Percentiles rank a stretch among this genome's conserved stretches.
phyloP scores from a whole-genome alignment of 768 basidiomycete genomes.

The Clitopilus passeckerianus region DNA sequence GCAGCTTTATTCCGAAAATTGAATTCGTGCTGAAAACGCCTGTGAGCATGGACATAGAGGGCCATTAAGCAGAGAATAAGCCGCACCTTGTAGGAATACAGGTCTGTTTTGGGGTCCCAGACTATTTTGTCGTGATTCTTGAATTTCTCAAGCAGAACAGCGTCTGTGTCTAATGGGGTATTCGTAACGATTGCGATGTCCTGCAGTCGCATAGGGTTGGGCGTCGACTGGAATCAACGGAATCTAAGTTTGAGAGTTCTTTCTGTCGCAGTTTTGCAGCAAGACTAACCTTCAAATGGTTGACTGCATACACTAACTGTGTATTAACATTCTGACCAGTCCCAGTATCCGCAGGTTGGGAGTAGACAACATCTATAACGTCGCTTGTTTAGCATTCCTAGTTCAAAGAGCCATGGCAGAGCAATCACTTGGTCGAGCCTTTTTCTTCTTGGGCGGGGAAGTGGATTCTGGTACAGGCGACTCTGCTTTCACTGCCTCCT shows the following conservation, averaged over 20 bases:
- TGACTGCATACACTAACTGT: conserved; percentile 80
- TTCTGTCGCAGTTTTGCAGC: conserved; percentile 10
- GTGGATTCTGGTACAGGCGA: conserved; percentile 17
- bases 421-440: conserved; percentile 68
- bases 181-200: conserved; percentile 81
- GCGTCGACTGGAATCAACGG: conserved; percentile 44
- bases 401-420: conserved; percentile 20
- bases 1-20: conserved; percentile 82
- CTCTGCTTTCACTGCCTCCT: conserved; percentile 9
- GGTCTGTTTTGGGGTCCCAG: conserved; percentile 77
- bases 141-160: conserved; percentile 73
- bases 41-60: not conserved
- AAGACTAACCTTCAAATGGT: conserved; percentile 62
- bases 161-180: conserved; percentile 72
- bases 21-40: conserved; percentile 67
- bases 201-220: conserved; percentile 80
- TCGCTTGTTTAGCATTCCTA: conserved; percentile 5
- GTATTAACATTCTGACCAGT: conserved; percentile 81
- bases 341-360: conserved; percentile 85
- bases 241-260: conserved; percentile 2
- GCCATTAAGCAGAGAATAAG: not conserved
- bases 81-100: conserved; percentile 82
- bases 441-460: conserved; percentile 34
- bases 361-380: conserved; percentile 65
- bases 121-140: conserved; percentile 73